Evolutionary conservation across 2,329 filamentous ascomycete species (phyloP), one percentile per base, ranked within the genome.

Genomic region (Diaporthe capsici): DNA sequence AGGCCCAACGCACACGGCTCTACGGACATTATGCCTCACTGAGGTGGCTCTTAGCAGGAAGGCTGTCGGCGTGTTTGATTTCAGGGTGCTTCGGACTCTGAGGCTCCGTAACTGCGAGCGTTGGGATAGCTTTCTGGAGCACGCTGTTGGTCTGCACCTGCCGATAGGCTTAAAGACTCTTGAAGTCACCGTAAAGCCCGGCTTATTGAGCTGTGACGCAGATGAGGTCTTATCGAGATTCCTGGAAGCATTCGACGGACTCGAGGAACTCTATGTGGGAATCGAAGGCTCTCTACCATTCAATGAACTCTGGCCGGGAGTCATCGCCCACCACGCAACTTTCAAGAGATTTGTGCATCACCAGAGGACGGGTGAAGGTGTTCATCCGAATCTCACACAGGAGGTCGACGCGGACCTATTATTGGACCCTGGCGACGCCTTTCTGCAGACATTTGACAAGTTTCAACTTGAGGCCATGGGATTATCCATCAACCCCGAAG

Each of bases 331-430:
- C 20, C 17, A 20, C 2, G 28, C 28, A 15, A 51, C 44, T 15
- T 28, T 49, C 44, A 67, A 37, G 61, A 34, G 28, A n/a, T 51
- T 51, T n/a, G 42, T 34, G 20, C 17, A 34, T 7, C 28, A 49
- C 42, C 42, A 20, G 20, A n/a, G 10, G 28, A 44, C 9, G 1
- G 6, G 8, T n/a, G 31, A 28, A 10, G 20, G 2, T 20, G 3
- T 10, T 20, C 3, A 17, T 34, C 4, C 5, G 3, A 2, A 22
- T 22, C 3, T 8, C 13, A 4, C 12, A 1, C 7, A n/a, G 10
- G 2, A 15, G n/a, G 17, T 55, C 2, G 12, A 55, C 51, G 13
- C 25, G 25, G 51, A 55, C n/a, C 12, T 55, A 15, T 25, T 25
- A 22, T n/a, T 22, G 55, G 13, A 37, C 31, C 20, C 22, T 3